Percentiles rank a stretch among this genome's conserved stretches.
Evolutionary conservation across 2,329 filamentous ascomycete species (phyloP).

Genomic region (Cladophialophora psammophila): DNA sequence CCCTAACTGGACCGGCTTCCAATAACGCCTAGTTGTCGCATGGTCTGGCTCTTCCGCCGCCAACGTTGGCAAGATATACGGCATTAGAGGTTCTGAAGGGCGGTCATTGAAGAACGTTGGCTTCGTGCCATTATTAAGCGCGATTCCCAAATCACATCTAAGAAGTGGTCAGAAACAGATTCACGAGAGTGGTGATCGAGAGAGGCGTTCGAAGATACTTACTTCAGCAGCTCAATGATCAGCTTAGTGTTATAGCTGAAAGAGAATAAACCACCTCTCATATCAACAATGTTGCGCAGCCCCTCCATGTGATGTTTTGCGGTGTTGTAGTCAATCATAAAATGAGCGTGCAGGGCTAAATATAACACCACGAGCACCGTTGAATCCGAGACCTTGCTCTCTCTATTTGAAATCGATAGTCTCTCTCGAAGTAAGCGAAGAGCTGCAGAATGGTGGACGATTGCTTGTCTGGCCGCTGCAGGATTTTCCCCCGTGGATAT

Average conservation of each 20-base stretch:
- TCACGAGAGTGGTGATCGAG: too few relatives aligned
- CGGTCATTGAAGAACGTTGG: slow-evolving; percentile 41
- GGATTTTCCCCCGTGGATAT: too few relatives aligned
- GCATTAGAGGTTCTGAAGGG: slow-evolving; percentile 12
- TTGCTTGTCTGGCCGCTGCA: slow-evolving; percentile 10
- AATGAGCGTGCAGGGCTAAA: slow-evolving; percentile 45
- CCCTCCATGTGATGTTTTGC: slow-evolving; percentile 49
- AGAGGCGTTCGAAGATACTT: neutral
- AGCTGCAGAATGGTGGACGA: slow-evolving; percentile 42
- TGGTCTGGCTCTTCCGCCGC: too few relatives aligned
- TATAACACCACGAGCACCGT: slow-evolving; percentile 46
- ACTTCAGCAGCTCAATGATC: slow-evolving; percentile 48
- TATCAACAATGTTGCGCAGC: slow-evolving; percentile 48
- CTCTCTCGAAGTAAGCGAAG: slow-evolving; percentile 46
- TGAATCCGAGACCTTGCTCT: slow-evolving; percentile 41
- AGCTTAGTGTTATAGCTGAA: slow-evolving; percentile 48
- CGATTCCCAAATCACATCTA: slow-evolving; percentile 44
- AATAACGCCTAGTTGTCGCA: too few relatives aligned
- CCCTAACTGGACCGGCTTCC: too few relatives aligned
- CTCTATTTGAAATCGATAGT: slow-evolving; percentile 37
- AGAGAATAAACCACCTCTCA: slow-evolving; percentile 48
- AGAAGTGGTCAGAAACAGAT: neutral
- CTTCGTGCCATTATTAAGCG: slow-evolving; percentile 38
- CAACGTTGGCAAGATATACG: too few relatives aligned
- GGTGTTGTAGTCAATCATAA: slow-evolving; percentile 42